These are phyloP conservation scores for Trichoderma breve DNA, from an alignment of 2,329 filamentous ascomycete genomes.

Conservation along the genomic window DNA sequence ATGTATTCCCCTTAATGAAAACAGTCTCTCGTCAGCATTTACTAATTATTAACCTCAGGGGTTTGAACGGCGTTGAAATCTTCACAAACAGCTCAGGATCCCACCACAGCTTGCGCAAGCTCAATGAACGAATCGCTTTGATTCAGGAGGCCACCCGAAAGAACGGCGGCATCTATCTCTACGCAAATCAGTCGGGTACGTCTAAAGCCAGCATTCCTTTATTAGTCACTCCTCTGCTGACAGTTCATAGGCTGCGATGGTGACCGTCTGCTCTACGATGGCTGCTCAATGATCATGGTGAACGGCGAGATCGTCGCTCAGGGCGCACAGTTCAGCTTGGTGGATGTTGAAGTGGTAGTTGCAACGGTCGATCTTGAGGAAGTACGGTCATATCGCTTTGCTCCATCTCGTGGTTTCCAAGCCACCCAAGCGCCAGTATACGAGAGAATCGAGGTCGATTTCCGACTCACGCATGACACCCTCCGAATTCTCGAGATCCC, in stretches of 20 bases:
- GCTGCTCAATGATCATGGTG: conserved; percentile 38
- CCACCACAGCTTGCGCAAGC: conserved; percentile 59
- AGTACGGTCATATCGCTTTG: conserved; percentile 43
- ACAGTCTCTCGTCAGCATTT: not conserved
- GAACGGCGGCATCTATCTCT: conserved; percentile 56
- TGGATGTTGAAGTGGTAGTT: conserved; percentile 65
- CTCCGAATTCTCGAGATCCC: conserved; percentile 21
- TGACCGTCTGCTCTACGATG: conserved; percentile 42
- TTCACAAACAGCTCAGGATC: conserved; percentile 30
- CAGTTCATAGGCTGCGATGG: not conserved
- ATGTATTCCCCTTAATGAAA: not conserved
- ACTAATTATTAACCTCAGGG: not conserved
- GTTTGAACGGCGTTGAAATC: conserved; percentile 13
- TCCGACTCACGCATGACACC: conserved; percentile 29
- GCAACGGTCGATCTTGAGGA: conserved; percentile 71
- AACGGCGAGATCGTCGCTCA: conserved; percentile 64
- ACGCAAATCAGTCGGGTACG: conserved; percentile 31
- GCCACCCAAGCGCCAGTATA: conserved; percentile 22
- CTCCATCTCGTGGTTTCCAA: conserved; percentile 19
- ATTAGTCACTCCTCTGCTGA: not conserved
- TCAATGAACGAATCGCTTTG: conserved; percentile 60
- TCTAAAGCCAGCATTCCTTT: not conserved
- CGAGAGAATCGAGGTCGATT: conserved; percentile 19
- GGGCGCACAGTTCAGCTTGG: conserved; percentile 59
- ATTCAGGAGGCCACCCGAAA: conserved; percentile 66